Percentiles rank a stretch among this genome's conserved stretches.
Evolutionary conservation across 176 grass and related monocot species (phyloP).

Genomic region (Bolboschoenus planiculmis): DNA sequence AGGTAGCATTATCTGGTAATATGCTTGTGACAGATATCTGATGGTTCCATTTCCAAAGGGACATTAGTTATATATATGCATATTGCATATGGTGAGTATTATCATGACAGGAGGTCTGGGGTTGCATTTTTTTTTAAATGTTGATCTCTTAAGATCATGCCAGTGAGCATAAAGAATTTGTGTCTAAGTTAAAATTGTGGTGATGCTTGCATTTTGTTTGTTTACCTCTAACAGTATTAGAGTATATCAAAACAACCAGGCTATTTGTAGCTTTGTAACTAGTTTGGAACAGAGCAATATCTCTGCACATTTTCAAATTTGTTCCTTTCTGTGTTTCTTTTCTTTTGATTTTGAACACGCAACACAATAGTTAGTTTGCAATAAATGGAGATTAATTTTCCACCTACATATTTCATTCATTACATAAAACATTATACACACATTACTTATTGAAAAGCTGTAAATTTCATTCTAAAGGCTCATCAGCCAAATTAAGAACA

Average conservation of each 20-base stretch:
- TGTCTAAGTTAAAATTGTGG: background rate
- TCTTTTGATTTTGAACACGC: too few species aligned
- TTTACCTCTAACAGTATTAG: background rate
- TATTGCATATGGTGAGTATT: background rate
- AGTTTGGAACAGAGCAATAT: too few species aligned
- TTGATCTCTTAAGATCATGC: background rate
- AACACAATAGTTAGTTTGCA: too few species aligned
- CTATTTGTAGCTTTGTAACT: too few species aligned
- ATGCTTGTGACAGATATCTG: conserved; percentile 60
- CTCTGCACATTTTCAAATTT: background rate
- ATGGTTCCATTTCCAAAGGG: background rate
- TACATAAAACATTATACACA: background rate
- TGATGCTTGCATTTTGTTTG: background rate
- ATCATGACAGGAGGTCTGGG: background rate
- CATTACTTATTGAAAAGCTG: background rate
- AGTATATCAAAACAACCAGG: background rate
- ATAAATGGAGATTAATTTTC: too few species aligned
- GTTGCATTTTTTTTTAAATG: background rate
- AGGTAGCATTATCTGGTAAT: conserved; percentile 49
- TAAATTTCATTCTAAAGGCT: background rate
- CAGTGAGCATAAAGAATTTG: background rate
- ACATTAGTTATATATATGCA: background rate
- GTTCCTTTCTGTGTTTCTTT: too few species aligned
- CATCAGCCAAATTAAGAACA: background rate
- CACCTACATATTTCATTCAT: too few species aligned